Evolutionary conservation across 768 basidiomycete genomes (phyloP), one percentile per base, ranked within the genome.

Genomic region (Termitomyces sp.): DNA sequence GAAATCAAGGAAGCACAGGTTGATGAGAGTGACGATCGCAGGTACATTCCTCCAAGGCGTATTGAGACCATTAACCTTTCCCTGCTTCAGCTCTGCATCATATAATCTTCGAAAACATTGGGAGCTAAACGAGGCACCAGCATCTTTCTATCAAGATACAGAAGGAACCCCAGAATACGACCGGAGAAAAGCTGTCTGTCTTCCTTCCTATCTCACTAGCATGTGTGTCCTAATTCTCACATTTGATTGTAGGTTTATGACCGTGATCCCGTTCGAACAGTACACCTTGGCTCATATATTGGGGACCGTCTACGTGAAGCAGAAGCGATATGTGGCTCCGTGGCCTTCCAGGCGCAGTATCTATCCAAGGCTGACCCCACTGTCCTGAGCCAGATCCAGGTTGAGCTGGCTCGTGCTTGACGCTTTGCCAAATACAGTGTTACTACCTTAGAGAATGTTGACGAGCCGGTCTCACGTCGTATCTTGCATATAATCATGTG

Each of bases 1-100:
- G 92, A 95, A 68, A 78, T 95, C 50, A 89, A 86, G 65, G 94
- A 95, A 70, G 84, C 84, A 8, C 73, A 77, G 61, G 73, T 59
- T 9, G 66, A 62, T 23, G 68, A 72, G 43, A 74, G 74, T 46
- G 75, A 75, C 17, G 74, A 73, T 58, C 69, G 68, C n/a, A 65
- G 66, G 77, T 73, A 40, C 62, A 66, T 68, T 1, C 14, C 9
- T 25, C 29, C 10, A 34, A 48, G 23, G 23, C 38, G 5, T 4
- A 23, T 21, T 51, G 16, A 16, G 2, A 17, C 23, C 32, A 11
- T 21, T 57, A 4, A 62, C 12, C 21, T 10, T 48, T 19, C 66
- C 31, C 52, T 66, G 59, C 52, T 29, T 10, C 32, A 63, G 63
- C 56, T 63, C 66, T 19, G 41, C 50, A 43, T 63, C 69, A 43